These are phyloP conservation scores for Simplicillium sp. DNA, from an alignment of 2,329 filamentous ascomycete genomes.

Conservation along the genomic window DNA sequence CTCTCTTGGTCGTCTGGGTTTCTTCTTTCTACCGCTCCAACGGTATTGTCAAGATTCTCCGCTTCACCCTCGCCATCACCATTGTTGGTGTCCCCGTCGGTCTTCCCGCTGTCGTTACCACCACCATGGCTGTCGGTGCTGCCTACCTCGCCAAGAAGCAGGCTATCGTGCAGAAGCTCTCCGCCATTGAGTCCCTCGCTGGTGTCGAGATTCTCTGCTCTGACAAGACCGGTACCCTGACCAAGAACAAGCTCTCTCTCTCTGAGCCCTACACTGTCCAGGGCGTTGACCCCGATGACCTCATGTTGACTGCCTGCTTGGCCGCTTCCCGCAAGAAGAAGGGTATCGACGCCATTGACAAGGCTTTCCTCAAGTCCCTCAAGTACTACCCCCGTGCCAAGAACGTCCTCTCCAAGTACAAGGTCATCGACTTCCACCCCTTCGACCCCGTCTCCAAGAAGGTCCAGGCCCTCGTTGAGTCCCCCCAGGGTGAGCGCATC, in stretches of 20 bases:
- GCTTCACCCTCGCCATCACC: slow-evolving; percentile 80
- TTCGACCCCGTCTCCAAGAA: slow-evolving; percentile 94
- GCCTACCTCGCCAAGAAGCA: slow-evolving; percentile 87
- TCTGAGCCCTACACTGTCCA: slow-evolving; percentile 75
- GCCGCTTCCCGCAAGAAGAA: slow-evolving; percentile 91
- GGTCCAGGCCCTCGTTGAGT: slow-evolving; percentile 75
- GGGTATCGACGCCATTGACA: slow-evolving; percentile 91
- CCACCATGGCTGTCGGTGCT: slow-evolving; percentile 89
- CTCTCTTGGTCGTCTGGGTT: slow-evolving; percentile 75
- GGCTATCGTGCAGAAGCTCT: slow-evolving; percentile 88
- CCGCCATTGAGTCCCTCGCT: slow-evolving; percentile 82
- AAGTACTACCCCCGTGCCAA: slow-evolving; percentile 77
- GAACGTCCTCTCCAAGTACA: slow-evolving; percentile 71
- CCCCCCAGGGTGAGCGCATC: slow-evolving; percentile 73
- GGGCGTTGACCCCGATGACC: slow-evolving; percentile 76
- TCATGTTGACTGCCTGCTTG: slow-evolving; percentile 86
- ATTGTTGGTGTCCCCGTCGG: slow-evolving; percentile 89
- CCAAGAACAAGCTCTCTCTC: slow-evolving; percentile 88
- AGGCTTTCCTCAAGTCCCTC: slow-evolving; percentile 83
- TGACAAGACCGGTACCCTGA: slow-evolving; percentile 88
- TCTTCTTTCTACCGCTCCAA: slow-evolving; percentile 84
- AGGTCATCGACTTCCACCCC: slow-evolving; percentile 73
- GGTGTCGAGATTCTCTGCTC: slow-evolving; percentile 92
- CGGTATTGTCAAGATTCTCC: slow-evolving; percentile 65
- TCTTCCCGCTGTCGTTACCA: slow-evolving; percentile 87